Percentiles rank a stretch among this genome's conserved stretches.
Conservation (phyloP, 2,329 filamentous ascomycete genomes). For the Penicillium italicum region DNA sequence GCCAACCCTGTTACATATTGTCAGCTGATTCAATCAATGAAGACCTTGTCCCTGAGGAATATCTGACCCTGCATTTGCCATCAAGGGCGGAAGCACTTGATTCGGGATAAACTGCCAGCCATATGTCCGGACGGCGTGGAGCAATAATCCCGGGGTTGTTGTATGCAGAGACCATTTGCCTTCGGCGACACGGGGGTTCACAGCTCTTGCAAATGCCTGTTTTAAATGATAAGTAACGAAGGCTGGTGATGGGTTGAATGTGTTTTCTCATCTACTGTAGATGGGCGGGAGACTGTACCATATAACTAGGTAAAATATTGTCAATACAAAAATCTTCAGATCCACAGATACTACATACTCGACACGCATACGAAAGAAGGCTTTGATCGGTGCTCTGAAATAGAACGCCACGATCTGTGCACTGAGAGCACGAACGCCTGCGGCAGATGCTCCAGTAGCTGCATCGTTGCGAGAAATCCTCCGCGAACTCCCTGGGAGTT, state of each 20-base stretch:
- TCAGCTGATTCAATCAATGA: neutral
- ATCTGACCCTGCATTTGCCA: constrained; percentile 58
- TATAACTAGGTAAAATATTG: constrained; percentile 43
- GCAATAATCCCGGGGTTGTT: constrained; percentile 59
- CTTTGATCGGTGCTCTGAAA: constrained; percentile 85
- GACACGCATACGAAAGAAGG: constrained; percentile 85
- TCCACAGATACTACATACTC: constrained; percentile 59
- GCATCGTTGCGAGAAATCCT: constrained; percentile 56
- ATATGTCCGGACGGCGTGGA: constrained; percentile 59
- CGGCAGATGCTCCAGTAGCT: constrained; percentile 74
- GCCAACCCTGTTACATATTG: constrained; percentile 46
- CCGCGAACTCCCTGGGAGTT: constrained; percentile 23
- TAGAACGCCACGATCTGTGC: constrained; percentile 85
- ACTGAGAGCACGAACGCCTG: constrained; percentile 76
- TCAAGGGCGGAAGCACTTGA: constrained; percentile 59
- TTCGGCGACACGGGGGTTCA: constrained; percentile 52
- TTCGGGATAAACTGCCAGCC: constrained; percentile 64
- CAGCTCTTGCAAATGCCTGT: constrained; percentile 60
- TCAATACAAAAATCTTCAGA: constrained; percentile 1
- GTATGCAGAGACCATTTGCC: constrained; percentile 57
- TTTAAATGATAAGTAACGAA: constrained; percentile 3
- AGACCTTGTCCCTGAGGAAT: neutral
- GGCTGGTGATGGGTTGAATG: constrained; percentile 10
- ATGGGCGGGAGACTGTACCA: constrained; percentile 39
- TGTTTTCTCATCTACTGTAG: neutral